Base-by-base conservation (phyloP, 2,329 filamentous ascomycete species). In the Alternaria sp. region DNA sequence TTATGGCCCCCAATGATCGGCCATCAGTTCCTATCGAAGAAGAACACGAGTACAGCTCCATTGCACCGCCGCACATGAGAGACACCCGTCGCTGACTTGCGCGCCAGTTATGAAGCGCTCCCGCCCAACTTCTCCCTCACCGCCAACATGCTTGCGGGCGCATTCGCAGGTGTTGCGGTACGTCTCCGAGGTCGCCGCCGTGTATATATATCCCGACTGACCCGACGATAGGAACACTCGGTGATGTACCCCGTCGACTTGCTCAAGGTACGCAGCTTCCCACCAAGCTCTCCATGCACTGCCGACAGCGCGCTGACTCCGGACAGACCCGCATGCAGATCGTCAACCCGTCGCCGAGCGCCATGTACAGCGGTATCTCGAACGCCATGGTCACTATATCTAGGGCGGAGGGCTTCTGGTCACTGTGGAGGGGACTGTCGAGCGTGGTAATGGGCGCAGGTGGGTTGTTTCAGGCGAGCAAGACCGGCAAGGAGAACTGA, bases 161-260 rank as follows among this genome's bases (percentile, higher is more conserved):
- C 96, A 72, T 97, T 98, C 83, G 96, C 96, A 63, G 96, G 96
- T 73, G 96, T 97, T 83, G 93, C 94, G 75, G 93, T 96, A 89
- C 73, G 90, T 76, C 58, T 57, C 67, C 63, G 51, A 62, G 46
- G 51, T 57, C 51, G 62, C 60, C 58, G 63, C 60, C 57, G 50
- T 63, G 44, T 47, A 57, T 56, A 57, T 56, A 58, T 51, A 45
- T 50, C 62, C 52, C 45, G 44, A 62, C 79, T 71, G 67, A 79
- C 65, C 53, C 49, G 70, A 66, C 65, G 52, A 67, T 64, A 97
- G 94, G 95, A 98, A 84, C 95, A 98, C 82, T 96, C 95, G 63
- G 94, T 97, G 75, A 98, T 99, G 96, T 99, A 99, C 79, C 96
- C 96, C 19, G 92, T 99, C 78, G 96, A 99, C 84, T 89, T 97